Conservation (phyloP, 2,329 filamentous ascomycete genomes). For the Drechmeria coniospora region DNA sequence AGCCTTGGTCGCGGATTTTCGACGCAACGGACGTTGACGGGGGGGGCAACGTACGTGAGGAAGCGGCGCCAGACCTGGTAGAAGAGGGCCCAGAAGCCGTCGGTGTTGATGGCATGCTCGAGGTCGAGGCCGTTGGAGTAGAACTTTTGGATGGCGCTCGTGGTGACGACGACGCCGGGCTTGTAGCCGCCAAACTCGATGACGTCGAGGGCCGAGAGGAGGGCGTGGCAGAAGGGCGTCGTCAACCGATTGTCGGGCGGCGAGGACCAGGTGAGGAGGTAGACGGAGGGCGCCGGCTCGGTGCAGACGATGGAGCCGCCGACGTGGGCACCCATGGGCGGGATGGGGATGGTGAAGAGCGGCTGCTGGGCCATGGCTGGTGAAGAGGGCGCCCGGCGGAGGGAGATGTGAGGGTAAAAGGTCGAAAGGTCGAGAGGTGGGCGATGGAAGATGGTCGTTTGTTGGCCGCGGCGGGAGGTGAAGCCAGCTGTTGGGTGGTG, state of each 20-base stretch:
- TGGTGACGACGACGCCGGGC: conserved; percentile 64
- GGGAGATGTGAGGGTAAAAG: background rate
- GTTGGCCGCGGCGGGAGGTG: too few species aligned
- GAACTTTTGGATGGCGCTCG: conserved; percentile 61
- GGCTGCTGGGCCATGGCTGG: conserved; percentile 7
- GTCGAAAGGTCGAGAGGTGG: background rate
- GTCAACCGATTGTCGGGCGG: conserved; percentile 66
- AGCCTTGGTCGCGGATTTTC: too few species aligned
- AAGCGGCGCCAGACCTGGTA: conserved; percentile 52
- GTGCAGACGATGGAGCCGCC: conserved; percentile 49
- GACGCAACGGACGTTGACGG: background rate
- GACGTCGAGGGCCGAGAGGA: conserved; percentile 59
- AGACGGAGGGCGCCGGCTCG: conserved; percentile 43
- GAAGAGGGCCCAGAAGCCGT: conserved; percentile 46
- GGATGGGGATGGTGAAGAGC: conserved; percentile 36
- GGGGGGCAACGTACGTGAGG: conserved; percentile 13
- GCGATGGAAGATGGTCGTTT: too few species aligned
- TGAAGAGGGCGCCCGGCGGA: background rate
- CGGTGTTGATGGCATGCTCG: conserved; percentile 42
- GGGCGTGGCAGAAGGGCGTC: conserved; percentile 48
- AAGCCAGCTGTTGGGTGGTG: too few species aligned
- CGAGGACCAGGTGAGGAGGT: conserved; percentile 56
- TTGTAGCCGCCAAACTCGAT: conserved; percentile 48
- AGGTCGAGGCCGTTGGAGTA: conserved; percentile 76
- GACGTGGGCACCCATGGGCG: conserved; percentile 26